Evolutionary conservation across 495 filamentous ascomycete genomes (phyloP), one percentile per base, ranked within the genome.

Genomic region (Rhypophila decipiens): DNA sequence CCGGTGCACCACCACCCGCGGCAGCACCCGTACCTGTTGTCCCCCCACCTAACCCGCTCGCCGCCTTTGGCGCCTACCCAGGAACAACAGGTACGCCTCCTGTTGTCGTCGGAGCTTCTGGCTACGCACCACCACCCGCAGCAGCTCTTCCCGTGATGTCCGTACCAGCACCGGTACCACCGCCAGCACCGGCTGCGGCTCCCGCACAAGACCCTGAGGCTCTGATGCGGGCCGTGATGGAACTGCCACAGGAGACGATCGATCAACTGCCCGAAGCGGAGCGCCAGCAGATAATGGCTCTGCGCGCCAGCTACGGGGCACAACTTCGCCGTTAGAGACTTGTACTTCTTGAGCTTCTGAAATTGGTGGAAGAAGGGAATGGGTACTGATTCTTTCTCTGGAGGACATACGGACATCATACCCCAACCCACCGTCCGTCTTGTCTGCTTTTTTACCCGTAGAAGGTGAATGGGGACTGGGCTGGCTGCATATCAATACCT

Each of bases 211-310:
- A 78, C 38, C 76, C 82, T 38, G 82, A 86, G 15, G 77, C 81
- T 44, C 68, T 91, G 41, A 75, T 95, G 57, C 75, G 82, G 13
- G 40, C 40, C 40, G 40, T 43, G 1, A 43, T 31, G 24, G 24
- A 29, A 24, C 24, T 43, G 24, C 40, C 24, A 12, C 40, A 43
- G 40, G 40, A 84, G 45, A 74, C 80, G 44, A 86, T 96, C 55
- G 83, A 90, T 61, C 74, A 78, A 36, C 66, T 96, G 15, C 82
- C 85, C 5, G 83, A 86, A 17, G 73, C 73, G 22, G 82, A 90
- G 50, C 74, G 86, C 29, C 77, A 73, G 34, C 89, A 96, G 63
- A 82, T 95, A 40, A 75, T 95, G 72, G 69, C 80, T 23, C 64
- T 95, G 13, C 59, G 71, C 17, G 61, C 65, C 24, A 51, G 44